Percentiles rank a stretch among this genome's conserved stretches.
These are phyloP conservation scores for Hyaloscypha variabilis DNA, from an alignment of 495 filamentous ascomycete species.

Conservation along the genomic window DNA sequence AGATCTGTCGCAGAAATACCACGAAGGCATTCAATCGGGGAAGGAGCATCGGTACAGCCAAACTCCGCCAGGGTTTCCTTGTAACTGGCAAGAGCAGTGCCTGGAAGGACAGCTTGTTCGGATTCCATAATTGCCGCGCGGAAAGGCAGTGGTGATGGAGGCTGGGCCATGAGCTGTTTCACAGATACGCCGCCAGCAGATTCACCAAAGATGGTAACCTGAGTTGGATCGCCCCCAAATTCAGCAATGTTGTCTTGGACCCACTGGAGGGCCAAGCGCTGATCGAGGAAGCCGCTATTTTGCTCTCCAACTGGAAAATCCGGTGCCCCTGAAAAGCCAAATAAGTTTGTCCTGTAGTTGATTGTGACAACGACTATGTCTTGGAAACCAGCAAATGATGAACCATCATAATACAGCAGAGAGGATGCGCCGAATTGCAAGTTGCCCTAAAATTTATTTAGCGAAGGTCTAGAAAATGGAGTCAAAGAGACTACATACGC, in stretches of 20 bases:
- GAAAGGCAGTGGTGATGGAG: constrained; percentile 8
- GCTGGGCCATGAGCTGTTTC: constrained; percentile 21
- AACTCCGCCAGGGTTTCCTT: not conserved
- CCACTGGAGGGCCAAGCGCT: constrained; percentile 50
- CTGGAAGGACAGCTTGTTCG: not conserved
- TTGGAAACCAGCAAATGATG: not conserved
- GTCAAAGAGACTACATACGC: too few relatives aligned
- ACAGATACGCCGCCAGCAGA: constrained; percentile 59
- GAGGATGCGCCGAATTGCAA: too few relatives aligned
- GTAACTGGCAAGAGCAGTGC: not conserved
- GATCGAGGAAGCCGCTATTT: constrained; percentile 40
- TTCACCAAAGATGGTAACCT: constrained; percentile 45
- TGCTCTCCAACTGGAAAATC: not conserved
- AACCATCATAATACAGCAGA: constrained; percentile 13
- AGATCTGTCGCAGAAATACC: too few relatives aligned
- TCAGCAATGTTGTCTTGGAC: constrained; percentile 47
- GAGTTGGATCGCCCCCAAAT: constrained; percentile 36
- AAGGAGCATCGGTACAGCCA: not conserved
- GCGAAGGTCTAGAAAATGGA: too few relatives aligned
- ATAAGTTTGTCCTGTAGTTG: constrained; percentile 15
- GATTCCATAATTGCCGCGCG: constrained; percentile 19
- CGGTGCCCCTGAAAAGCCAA: constrained; percentile 16
- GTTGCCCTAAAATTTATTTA: too few relatives aligned
- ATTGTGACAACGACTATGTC: constrained; percentile 11
- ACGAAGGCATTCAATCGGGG: too few relatives aligned